Percentiles rank a stretch among this genome's conserved stretches.
Conservation (phyloP, 2,329 filamentous ascomycete genomes). For the Sclerotinia glacialis region DNA sequence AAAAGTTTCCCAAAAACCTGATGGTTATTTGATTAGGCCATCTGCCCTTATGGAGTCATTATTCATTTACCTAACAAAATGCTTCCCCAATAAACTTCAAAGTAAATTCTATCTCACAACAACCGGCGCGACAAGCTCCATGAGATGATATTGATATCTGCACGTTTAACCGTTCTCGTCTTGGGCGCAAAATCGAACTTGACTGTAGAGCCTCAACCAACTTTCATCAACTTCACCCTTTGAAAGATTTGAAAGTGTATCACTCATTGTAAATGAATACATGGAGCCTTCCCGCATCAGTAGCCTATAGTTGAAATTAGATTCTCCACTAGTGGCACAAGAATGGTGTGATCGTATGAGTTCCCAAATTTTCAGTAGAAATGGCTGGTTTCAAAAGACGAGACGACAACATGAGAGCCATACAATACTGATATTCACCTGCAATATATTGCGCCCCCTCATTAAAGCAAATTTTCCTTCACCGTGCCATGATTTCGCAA, state of each 20-base stretch:
- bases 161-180: neutral
- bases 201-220: neutral
- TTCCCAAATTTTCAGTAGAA: neutral
- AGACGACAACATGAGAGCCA: neutral
- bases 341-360: neutral
- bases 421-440: neutral
- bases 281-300: too few relatives aligned
- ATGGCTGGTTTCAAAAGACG: too few relatives aligned
- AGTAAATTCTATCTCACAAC: neutral
- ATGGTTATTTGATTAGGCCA: neutral
- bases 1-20: neutral
- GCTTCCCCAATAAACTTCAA: neutral
- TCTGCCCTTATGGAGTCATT: neutral
- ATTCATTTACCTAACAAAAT: neutral
- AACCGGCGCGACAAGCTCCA: too few relatives aligned
- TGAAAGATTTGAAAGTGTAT: neutral
- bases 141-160: neutral
- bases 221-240: neutral
- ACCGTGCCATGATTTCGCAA: neutral
- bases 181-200: neutral
- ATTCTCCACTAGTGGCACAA: neutral
- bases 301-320: neutral
- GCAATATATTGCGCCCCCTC: neutral
- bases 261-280: too few relatives aligned
- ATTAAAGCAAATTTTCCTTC: neutral